phyloP scores from a whole-genome alignment of 108 stramenopile genomes.

The Tribonema minus region DNA sequence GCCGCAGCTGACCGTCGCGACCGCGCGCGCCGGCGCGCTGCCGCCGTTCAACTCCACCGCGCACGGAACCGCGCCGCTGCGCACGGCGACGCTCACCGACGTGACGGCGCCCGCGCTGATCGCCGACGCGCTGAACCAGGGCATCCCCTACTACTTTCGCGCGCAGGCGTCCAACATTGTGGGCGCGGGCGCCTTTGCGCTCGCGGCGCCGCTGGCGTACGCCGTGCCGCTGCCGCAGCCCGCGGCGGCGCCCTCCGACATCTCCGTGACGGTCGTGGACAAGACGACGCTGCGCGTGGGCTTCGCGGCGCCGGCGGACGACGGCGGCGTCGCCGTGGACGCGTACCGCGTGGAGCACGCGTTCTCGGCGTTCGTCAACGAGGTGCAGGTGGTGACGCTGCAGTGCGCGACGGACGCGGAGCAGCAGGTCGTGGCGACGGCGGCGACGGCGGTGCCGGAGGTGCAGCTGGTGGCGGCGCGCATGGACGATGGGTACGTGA shows the following conservation, averaged over 20 bases:
- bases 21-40: constrained; percentile 43
- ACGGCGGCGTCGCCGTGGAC: constrained; percentile 62
- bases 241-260: constrained; percentile 60
- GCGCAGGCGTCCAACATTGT: constrained; percentile 64
- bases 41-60: constrained; percentile 52
- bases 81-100: constrained; percentile 61
- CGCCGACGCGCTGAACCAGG: constrained; percentile 59
- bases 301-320: constrained; percentile 58
- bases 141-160: constrained; percentile 69
- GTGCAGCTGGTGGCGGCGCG: constrained; percentile 46
- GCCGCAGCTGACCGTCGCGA: constrained; percentile 49
- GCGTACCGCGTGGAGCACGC: constrained; percentile 66
- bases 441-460: constrained; percentile 15
- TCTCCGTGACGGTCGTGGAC: constrained; percentile 58
- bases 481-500: constrained; percentile 32
- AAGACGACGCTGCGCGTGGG: constrained; percentile 53
- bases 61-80: constrained; percentile 48
- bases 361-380: constrained; percentile 59
- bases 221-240: constrained; percentile 63
- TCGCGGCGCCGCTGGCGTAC: constrained; percentile 61
- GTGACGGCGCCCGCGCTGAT: constrained; percentile 35
- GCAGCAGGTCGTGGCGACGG: constrained; percentile 61
- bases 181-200: constrained; percentile 59
- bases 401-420: constrained; percentile 58
- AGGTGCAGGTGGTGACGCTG: constrained; percentile 58